These are phyloP conservation scores for Camelina neglecta DNA, from an alignment of 345 rosid genomes.

Conservation along the genomic window DNA sequence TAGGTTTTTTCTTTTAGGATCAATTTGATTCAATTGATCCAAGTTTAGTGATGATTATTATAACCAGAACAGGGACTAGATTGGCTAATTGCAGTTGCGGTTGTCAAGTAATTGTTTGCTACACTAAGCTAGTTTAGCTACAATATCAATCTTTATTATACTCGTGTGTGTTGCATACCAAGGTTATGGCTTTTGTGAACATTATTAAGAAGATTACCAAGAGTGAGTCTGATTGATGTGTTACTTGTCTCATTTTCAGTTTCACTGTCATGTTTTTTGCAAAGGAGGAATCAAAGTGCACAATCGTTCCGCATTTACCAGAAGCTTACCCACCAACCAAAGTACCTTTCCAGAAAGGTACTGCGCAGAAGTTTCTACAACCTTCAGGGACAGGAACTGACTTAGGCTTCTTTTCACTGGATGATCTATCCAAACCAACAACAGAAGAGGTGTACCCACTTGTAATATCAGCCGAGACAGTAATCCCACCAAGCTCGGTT, in stretches of 20 bases:
- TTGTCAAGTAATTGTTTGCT: no score
- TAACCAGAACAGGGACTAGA: neutral
- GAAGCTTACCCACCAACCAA: slow-evolving; percentile 63
- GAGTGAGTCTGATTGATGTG: slow-evolving; percentile 17
- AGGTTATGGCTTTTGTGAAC: neutral
- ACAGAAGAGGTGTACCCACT: slow-evolving; percentile 82
- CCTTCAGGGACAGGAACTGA: slow-evolving; percentile 86
- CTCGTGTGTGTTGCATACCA: neutral
- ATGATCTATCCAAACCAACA: slow-evolving; percentile 77
- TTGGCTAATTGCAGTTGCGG: neutral
- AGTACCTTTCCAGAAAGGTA: slow-evolving; percentile 74
- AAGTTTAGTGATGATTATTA: neutral
- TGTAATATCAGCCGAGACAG: slow-evolving; percentile 76
- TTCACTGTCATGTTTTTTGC: slow-evolving; percentile 77
- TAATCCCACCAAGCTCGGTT: slow-evolving; percentile 40
- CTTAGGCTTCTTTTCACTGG: slow-evolving; percentile 78
- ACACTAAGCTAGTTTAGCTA: neutral
- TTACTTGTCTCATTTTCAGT: slow-evolving; percentile 50
- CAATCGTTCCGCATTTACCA: slow-evolving; percentile 67
- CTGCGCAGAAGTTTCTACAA: slow-evolving; percentile 72
- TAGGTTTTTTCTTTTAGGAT: neutral
- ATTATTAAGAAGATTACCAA: neutral
- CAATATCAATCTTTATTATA: neutral
- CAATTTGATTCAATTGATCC: neutral
- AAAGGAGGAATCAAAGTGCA: slow-evolving; percentile 76